A percentile compares a stretch with the other conserved stretches of the same genome.
Evolutionary conservation across 352 stramenopile species (phyloP).

Genomic region (Stramenopiles sp.): DNA sequence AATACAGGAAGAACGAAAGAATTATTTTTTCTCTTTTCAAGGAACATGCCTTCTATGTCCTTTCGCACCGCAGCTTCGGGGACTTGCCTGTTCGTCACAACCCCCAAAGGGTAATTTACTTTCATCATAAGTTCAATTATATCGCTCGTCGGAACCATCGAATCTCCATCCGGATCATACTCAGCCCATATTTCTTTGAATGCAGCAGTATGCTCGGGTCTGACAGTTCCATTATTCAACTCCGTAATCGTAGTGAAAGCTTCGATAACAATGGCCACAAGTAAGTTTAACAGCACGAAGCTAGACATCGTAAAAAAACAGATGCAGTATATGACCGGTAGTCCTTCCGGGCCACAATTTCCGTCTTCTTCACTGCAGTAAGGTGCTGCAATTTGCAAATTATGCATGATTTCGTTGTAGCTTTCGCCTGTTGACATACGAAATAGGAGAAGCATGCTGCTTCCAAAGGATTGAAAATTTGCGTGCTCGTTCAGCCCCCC

Average conservation of each 20-base stretch:
- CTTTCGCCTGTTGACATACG: constrained; percentile 68
- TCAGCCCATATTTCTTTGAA: background rate
- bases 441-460: constrained; percentile 62
- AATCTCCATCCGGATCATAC: background rate
- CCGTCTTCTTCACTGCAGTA: constrained; percentile 14
- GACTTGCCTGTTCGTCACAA: background rate
- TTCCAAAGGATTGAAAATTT: constrained; percentile 74
- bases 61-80: background rate
- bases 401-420: constrained; percentile 78
- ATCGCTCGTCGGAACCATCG: background rate
- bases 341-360: background rate
- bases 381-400: constrained; percentile 29
- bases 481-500: constrained; percentile 52
- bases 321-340: constrained; percentile 13
- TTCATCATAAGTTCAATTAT: background rate
- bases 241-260: constrained; percentile 27
- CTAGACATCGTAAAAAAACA: constrained; percentile 14
- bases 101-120: background rate
- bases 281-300: constrained; percentile 39
- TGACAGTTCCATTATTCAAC: background rate
- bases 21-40: constrained; percentile 4
- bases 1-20: background rate
- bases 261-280: constrained; percentile 52
- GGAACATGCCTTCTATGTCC: background rate
- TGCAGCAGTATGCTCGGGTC: background rate